phyloP scores from a whole-genome alignment of 768 basidiomycete species.

The Coprinopsis marcescibilis region DNA sequence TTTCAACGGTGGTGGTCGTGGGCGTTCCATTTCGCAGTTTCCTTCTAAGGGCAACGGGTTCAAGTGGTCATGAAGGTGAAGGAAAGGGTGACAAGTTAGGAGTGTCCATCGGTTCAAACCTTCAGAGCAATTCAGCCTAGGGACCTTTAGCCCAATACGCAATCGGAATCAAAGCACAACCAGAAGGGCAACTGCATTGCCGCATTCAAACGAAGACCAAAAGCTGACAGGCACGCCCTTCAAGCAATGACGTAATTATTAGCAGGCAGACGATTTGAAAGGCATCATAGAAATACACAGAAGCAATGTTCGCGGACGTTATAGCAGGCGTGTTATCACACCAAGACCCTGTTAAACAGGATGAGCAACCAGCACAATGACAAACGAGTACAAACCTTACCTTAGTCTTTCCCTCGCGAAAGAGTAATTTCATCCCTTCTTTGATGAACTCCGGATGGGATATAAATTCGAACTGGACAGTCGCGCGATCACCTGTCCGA shows the following conservation, averaged over 20 bases:
- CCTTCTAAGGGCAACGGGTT: neutral
- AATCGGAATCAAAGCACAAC: too few species aligned
- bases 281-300: neutral
- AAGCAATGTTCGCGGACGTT: neutral
- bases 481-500: slow-evolving; percentile 92
- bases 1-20: neutral
- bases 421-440: slow-evolving; percentile 88
- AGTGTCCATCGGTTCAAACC: too few species aligned
- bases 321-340: slow-evolving; percentile 61
- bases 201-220: too few species aligned
- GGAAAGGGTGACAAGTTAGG: too few species aligned
- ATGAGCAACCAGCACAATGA: slow-evolving; percentile 3
- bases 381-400: slow-evolving; percentile 31
- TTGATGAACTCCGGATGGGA: slow-evolving; percentile 89
- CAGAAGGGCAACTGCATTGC: too few species aligned
- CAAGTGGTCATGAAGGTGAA: too few species aligned
- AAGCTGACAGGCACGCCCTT: too few species aligned
- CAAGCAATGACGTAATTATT: too few species aligned
- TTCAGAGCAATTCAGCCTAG: too few species aligned
- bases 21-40: neutral
- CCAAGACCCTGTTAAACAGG: slow-evolving; percentile 55
- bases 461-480: slow-evolving; percentile 93
- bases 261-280: neutral
- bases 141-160: too few species aligned
- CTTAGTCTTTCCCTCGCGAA: slow-evolving; percentile 96